Base-by-base conservation (phyloP, 305 asterid species). In the Caryopteris hybrid region DNA sequence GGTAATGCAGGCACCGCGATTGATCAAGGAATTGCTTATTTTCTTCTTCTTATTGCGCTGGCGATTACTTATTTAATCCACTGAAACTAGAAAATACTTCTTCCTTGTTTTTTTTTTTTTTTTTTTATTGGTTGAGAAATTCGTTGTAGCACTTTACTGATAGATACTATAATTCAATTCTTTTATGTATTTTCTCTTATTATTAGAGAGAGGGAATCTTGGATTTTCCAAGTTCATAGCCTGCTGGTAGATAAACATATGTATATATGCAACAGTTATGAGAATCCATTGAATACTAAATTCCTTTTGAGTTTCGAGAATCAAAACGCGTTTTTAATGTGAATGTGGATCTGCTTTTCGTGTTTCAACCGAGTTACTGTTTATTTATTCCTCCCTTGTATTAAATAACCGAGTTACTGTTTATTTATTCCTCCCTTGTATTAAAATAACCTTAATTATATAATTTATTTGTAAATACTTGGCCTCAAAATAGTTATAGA, bases 21-120 rank as follows among this genome's bases (percentile, higher is more conserved):
- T 70, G 96, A 88, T 75, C 96, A 88, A 75, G 96, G 89, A 61
- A 75, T 88, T 79, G 96, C 93, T 21, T 88, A 81, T 54, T 25
- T 77, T 65, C 88, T 88, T 34, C 79, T 88, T 5, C 52, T 86
- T 23, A 59, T 83, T 51, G 96, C 96, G 34, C 85, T 88, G 54
- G 89, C 85, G 61, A 64, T 86, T 67, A 86, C 93, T 0, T 88
- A 88, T 61, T 65, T 86, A 55, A 78, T 83, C 60, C 91, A 88
- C 78, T 88, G 71, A 79, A 22, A 31, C 27, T 25, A 17, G 57
- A 16, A 29, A 14, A 14, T 18, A 1, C 0, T 20, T 14, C 46
- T 13, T 12, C n/a, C 4, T 42, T 21, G 36, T 1, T 11, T 38
- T 41, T 47, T 59, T 22, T 16, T 22, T 20, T n/a, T 21, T 13